A percentile compares a stretch with the other conserved stretches of the same genome.
Conservation (phyloP, 2,329 filamentous ascomycete genomes). For the Alternaria longipes region DNA sequence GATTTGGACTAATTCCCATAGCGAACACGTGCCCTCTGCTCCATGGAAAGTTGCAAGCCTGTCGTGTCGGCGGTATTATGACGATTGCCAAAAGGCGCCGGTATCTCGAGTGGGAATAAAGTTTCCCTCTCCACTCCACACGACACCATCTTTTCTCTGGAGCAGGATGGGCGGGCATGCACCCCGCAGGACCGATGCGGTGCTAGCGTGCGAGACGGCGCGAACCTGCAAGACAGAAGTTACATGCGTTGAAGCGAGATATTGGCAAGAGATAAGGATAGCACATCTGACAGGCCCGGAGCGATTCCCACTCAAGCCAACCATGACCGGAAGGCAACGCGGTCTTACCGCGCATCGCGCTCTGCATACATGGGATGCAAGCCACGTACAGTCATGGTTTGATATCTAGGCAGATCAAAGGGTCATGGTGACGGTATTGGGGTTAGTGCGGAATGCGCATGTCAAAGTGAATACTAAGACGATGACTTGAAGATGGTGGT, state of each 20-base stretch:
- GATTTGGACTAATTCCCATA: neutral
- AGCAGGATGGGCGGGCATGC: slow-evolving; percentile 17
- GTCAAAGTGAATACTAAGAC: neutral
- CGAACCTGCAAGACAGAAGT: slow-evolving; percentile 11
- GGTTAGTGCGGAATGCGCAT: neutral
- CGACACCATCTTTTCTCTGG: neutral
- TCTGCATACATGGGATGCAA: neutral
- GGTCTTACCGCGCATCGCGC: slow-evolving; percentile 2
- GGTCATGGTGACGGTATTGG: neutral
- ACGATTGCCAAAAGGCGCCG: neutral
- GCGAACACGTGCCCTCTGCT: neutral
- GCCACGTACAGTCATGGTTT: slow-evolving; percentile 7
- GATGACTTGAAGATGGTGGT: neutral
- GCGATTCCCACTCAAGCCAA: neutral
- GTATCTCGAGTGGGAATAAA: slow-evolving; percentile 5
- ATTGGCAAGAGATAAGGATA: slow-evolving; percentile 18
- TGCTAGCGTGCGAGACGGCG: slow-evolving; percentile 7
- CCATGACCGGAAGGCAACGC: neutral
- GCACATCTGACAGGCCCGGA: slow-evolving; percentile 14
- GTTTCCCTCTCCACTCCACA: slow-evolving; percentile 8
- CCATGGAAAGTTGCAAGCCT: neutral
- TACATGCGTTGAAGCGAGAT: slow-evolving; percentile 10
- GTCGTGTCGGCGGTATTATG: neutral
- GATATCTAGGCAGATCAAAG: neutral
- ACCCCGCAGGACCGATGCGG: slow-evolving; percentile 26